These are phyloP conservation scores for Russula virescens DNA, from an alignment of 768 basidiomycete species.

Conservation along the genomic window DNA sequence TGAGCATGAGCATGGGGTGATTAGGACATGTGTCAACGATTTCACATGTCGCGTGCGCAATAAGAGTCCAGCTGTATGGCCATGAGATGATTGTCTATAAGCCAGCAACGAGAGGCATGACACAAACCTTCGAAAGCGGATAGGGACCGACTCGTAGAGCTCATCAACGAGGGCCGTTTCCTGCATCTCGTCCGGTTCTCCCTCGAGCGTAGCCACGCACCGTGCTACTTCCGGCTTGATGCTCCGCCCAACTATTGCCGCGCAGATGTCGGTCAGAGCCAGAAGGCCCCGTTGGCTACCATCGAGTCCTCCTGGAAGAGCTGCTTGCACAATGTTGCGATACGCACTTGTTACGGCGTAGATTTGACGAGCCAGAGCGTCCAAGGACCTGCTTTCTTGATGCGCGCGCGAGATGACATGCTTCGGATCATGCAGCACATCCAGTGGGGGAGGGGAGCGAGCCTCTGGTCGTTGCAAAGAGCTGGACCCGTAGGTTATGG, in stretches of 20 bases:
- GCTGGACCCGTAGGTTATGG: slow-evolving; percentile 22
- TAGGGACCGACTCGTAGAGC: slow-evolving; percentile 49
- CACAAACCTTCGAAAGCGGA: slow-evolving; percentile 47
- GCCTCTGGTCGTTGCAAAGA: not conserved
- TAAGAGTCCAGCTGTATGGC: slow-evolving; percentile 39
- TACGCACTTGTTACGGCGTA: slow-evolving; percentile 54
- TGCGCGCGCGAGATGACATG: slow-evolving; percentile 32
- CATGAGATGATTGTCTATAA: not conserved
- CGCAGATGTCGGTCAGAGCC: slow-evolving; percentile 43
- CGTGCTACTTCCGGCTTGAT: slow-evolving; percentile 33
- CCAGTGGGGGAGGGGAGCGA: slow-evolving; percentile 31
- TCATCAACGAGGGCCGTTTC: slow-evolving; percentile 31
- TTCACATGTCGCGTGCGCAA: slow-evolving; percentile 48
- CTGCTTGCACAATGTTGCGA: slow-evolving; percentile 43
- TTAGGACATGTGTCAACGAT: slow-evolving; percentile 41
- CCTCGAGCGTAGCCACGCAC: slow-evolving; percentile 21
- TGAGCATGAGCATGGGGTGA: slow-evolving; percentile 43
- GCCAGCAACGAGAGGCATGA: not conserved
- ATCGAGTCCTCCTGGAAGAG: slow-evolving; percentile 23
- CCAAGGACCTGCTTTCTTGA: slow-evolving; percentile 32
- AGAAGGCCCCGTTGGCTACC: slow-evolving; percentile 25
- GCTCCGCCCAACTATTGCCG: slow-evolving; percentile 42
- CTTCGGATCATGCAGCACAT: slow-evolving; percentile 36
- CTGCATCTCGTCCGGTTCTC: slow-evolving; percentile 29
- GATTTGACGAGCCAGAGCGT: slow-evolving; percentile 43